Evolutionary conservation across 2,329 filamentous ascomycete species (phyloP), one percentile per base, ranked within the genome.

Genomic region (Botrytis sinoallii): DNA sequence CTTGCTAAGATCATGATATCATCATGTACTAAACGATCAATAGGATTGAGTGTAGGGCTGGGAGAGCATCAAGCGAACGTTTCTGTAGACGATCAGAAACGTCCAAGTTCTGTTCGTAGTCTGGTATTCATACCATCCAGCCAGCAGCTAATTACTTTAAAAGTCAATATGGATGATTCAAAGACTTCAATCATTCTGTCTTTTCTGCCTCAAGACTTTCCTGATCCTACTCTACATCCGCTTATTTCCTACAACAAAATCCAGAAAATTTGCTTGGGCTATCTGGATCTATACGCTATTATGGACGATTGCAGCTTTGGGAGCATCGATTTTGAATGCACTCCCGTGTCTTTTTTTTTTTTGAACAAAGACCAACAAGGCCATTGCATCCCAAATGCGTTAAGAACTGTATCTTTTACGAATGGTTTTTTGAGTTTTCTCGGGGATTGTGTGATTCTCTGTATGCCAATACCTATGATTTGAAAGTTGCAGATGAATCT

Each of bases 151-250:
- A 70, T n/a, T 2, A 2, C 4, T 18, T 9, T 22, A 12, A 60
- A 60, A 75, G 52, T 69, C 32, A 29, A 73, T 71, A n/a, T 71
- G 44, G 44, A 42, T 71, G 14, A 71, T 71, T 9, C 59, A 71
- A 52, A 52, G 59, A 64, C 61, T 71, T 29, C 44, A 22, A 9
- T 8, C 8, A 48, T 48, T 48, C 8, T 48, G 20, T 52, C 29
- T 73, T 12, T 29, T 74, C 25, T 77, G 71, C 59, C 72, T 79
- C 69, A 77, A 78, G 44, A 73, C 71, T 10, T 79, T 74, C 20
- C 76, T 78, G 22, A 70, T 79, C 7, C 40, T 79, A 35, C 77
- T 79, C 35, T 79, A 79, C 57, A 59, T 76, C 46, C 71, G 76
- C n/a, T 72, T 78, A 57, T 75, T 77, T 67, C 55, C 72, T 52